Evolutionary conservation across 2,329 filamentous ascomycete genomes (phyloP).

Genomic region (Drechslera avenae): DNA sequence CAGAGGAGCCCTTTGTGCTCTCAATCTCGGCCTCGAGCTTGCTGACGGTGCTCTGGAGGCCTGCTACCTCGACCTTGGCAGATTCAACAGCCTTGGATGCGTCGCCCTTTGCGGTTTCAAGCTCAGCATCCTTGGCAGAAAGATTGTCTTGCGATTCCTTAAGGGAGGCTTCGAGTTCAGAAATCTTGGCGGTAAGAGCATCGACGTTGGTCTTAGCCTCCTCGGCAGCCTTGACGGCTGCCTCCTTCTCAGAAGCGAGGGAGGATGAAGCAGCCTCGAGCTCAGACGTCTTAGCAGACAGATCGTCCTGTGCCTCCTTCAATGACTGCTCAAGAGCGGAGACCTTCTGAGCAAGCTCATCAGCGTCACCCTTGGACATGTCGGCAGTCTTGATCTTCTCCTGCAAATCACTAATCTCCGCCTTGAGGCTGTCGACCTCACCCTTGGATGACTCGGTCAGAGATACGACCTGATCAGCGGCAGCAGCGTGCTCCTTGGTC

Average conservation of each 20-base stretch:
- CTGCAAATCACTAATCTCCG: conserved; percentile 31
- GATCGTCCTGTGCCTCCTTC: conserved; percentile 32
- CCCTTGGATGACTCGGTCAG: conserved; percentile 27
- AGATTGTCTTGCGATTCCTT: conserved; percentile 30
- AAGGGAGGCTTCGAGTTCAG: conserved; percentile 34
- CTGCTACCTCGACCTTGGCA: conserved; percentile 31
- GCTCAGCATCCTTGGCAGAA: conserved; percentile 29
- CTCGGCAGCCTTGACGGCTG: conserved; percentile 31
- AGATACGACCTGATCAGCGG: conserved; percentile 17
- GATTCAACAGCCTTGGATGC: conserved; percentile 20
- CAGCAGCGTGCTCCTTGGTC: conserved; percentile 25
- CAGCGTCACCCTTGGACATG: conserved; percentile 32
- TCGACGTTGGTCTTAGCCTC: conserved; percentile 32
- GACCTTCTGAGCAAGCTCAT: conserved; percentile 34
- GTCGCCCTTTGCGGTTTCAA: conserved; percentile 22
- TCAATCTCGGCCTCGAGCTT: conserved; percentile 33
- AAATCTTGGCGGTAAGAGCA: conserved; percentile 28
- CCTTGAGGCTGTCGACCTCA: conserved; percentile 30
- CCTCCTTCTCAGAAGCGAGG: conserved; percentile 28
- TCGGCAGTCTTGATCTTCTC: conserved; percentile 33
- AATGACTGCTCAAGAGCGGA: conserved; percentile 34
- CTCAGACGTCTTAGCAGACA: conserved; percentile 31
- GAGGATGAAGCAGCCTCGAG: conserved; percentile 26
- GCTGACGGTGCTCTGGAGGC: conserved; percentile 30
- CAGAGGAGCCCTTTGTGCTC: conserved; percentile 21